A percentile compares a stretch with the other conserved stretches of the same genome.
phyloP scores from a whole-genome alignment of 805 yeast species.

The Yarrowia sp. region DNA sequence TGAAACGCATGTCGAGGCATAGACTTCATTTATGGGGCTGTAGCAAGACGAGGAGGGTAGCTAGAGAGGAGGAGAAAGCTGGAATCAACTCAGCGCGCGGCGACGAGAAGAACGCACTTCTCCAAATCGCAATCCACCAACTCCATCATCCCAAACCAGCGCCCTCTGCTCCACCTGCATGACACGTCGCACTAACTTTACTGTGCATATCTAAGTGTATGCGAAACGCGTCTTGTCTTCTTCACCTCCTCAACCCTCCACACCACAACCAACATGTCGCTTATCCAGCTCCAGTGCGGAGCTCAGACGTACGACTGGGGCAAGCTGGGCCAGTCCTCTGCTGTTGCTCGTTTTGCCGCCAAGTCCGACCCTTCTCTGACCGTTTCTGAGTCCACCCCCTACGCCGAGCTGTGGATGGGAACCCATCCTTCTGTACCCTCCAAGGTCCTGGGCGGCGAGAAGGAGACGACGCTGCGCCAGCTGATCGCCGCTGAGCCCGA shows the following conservation, averaged over 20 bases:
- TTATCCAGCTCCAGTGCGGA: conserved; percentile 42
- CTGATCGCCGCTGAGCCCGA: conserved; percentile 59
- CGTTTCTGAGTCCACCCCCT: conserved; percentile 75
- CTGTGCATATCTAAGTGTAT: neutral
- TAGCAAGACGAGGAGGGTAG: too few species aligned
- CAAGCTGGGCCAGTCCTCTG: conserved; percentile 75
- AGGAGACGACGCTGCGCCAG: conserved; percentile 56
- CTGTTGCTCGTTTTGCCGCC: conserved; percentile 86
- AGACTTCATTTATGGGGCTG: too few species aligned
- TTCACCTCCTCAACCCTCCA: neutral
- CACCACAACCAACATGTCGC: neutral
- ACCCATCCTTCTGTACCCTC: conserved; percentile 94
- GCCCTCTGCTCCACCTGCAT: neutral
- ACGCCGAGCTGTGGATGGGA: conserved; percentile 99
- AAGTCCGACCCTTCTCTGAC: conserved; percentile 58
- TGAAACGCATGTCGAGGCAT: too few species aligned
- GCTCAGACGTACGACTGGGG: conserved; percentile 81
- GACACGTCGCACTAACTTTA: conserved; percentile 19
- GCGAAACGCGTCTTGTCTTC: neutral
- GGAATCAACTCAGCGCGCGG: too few species aligned
- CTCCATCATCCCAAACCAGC: neutral
- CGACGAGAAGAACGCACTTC: too few species aligned
- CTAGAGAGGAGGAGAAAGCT: too few species aligned
- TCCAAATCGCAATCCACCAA: too few species aligned
- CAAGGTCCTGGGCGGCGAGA: conserved; percentile 48